Evolutionary conservation across 2,329 filamentous ascomycete species (phyloP).

Genomic region (Sclerotinia glacialis): DNA sequence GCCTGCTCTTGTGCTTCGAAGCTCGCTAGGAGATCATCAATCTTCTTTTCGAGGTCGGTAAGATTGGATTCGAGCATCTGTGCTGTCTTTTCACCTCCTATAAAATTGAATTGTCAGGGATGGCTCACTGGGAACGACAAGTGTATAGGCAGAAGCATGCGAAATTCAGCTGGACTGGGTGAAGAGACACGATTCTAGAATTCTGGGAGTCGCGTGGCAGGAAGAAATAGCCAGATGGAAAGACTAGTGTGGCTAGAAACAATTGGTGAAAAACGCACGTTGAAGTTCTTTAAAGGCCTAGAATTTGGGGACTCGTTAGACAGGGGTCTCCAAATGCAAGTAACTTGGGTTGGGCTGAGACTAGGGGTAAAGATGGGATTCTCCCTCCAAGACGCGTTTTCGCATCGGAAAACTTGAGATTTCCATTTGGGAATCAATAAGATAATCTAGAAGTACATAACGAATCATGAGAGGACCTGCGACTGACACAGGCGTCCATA

Average conservation of each 20-base stretch:
- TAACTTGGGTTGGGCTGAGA: neutral
- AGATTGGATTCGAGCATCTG: constrained; percentile 53
- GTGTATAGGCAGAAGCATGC: neutral
- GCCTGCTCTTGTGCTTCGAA: constrained; percentile 42
- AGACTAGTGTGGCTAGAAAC: neutral
- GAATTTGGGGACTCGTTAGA: constrained; percentile 11
- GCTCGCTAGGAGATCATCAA: constrained; percentile 54
- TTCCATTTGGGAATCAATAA: neutral
- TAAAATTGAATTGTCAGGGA: constrained; percentile 5
- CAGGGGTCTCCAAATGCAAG: constrained; percentile 9
- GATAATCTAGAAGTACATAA: neutral
- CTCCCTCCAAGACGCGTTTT: neutral
- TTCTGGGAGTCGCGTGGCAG: neutral
- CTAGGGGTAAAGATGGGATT: constrained; percentile 10
- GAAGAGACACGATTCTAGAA: neutral
- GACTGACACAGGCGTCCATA: neutral
- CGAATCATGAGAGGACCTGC: neutral
- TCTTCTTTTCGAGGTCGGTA: constrained; percentile 51
- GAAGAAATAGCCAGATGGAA: neutral
- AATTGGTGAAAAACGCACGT: constrained; percentile 14
- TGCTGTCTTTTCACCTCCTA: constrained; percentile 52
- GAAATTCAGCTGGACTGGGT: neutral
- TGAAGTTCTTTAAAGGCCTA: constrained; percentile 23
- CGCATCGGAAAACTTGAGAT: neutral
- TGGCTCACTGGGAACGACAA: neutral